Conservation (phyloP, 1,284 basidiomycete species). For the Ceratobasidium papillatum region DNA sequence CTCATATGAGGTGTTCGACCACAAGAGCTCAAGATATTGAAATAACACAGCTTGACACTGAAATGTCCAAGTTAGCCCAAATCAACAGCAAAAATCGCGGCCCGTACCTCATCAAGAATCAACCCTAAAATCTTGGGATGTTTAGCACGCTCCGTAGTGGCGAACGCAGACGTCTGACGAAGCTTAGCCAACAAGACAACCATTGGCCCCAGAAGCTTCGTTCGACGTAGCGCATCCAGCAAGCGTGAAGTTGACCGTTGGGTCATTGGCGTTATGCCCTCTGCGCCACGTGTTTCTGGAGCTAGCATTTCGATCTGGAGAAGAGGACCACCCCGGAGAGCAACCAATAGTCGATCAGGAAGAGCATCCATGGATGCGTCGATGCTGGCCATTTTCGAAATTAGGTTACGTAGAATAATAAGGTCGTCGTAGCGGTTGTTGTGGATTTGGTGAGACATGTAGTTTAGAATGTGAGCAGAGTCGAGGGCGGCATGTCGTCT, state of each 20-base stretch:
- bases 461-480: constrained; percentile 84
- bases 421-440: constrained; percentile 88
- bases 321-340: constrained; percentile 89
- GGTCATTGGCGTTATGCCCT: constrained; percentile 31
- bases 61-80: background rate
- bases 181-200: constrained; percentile 35
- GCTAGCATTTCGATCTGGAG: constrained; percentile 88
- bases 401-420: constrained; percentile 88
- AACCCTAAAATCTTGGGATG: constrained; percentile 86
- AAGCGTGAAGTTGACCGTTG: constrained; percentile 28
- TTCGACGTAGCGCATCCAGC: constrained; percentile 34
- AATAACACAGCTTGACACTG: constrained; percentile 59
- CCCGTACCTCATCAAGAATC: constrained; percentile 79
- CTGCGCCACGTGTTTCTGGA: constrained; percentile 71
- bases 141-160: constrained; percentile 34
- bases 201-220: constrained; percentile 34
- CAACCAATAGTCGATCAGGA: constrained; percentile 86
- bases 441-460: constrained; percentile 90
- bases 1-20: constrained; percentile 52
- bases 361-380: constrained; percentile 84
- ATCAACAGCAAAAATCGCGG: background rate
- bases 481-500: constrained; percentile 82
- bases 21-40: constrained; percentile 61
- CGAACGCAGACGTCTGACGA: constrained; percentile 36
- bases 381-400: constrained; percentile 95